These are phyloP conservation scores for Cinnamomum chago DNA, from an alignment of 164 flowering plant species.

Conservation along the genomic window DNA sequence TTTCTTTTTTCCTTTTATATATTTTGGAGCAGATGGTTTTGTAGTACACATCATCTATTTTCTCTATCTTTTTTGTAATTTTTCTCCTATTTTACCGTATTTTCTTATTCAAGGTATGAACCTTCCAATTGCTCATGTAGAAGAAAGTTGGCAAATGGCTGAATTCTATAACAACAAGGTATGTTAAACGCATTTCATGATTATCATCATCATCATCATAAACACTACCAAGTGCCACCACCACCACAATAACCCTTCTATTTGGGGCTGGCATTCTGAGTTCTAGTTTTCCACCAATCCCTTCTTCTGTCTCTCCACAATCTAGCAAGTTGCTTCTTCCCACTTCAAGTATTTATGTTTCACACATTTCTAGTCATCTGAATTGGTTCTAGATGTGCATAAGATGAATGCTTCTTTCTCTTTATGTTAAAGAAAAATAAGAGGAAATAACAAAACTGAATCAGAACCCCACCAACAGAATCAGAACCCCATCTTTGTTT, in stretches of 20 bases:
- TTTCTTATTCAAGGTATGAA: slow-evolving; percentile 63
- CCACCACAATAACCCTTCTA: too few relatives aligned
- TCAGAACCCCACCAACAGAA: background rate
- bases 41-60: slow-evolving; percentile 3
- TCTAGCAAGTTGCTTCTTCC: too few relatives aligned
- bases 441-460: background rate
- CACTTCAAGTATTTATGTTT: too few relatives aligned
- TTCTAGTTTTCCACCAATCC: too few relatives aligned
- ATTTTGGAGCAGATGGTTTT: slow-evolving; percentile 4
- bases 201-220: background rate
- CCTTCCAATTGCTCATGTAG: slow-evolving; percentile 96
- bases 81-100: background rate
- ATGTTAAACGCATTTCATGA: background rate
- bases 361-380: background rate
- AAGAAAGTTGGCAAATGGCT: slow-evolving; percentile 98
- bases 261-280: too few relatives aligned
- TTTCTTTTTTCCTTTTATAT: background rate
- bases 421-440: too few relatives aligned
- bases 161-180: slow-evolving; percentile 95
- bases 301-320: too few relatives aligned
- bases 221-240: background rate
- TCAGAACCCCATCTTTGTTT: too few relatives aligned
- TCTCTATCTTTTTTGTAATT: slow-evolving; percentile 2
- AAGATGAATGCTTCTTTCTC: too few relatives aligned
- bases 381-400: background rate